Conservation (phyloP, 176 grass and related monocot species). For the Sorghum bicolor region DNA sequence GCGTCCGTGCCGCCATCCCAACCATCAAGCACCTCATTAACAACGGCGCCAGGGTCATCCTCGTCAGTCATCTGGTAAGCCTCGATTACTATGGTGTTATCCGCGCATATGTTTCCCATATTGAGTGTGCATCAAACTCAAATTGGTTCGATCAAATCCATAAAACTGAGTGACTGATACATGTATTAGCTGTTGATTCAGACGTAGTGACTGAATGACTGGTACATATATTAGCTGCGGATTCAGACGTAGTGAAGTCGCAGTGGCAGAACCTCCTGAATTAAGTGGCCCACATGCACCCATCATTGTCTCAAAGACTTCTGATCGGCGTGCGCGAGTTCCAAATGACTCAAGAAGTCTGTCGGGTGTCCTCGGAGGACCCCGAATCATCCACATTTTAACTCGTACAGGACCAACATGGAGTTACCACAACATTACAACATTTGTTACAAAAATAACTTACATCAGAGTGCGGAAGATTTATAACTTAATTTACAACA, state of each 20-base stretch:
- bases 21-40: constrained; percentile 41
- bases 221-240: not conserved
- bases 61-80: constrained; percentile 44
- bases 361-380: too few species aligned
- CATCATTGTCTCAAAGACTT: too few species aligned
- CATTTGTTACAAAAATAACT: too few species aligned
- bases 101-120: not conserved
- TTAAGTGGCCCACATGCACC: not conserved
- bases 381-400: too few species aligned
- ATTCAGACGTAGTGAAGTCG: not conserved
- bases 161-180: not conserved
- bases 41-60: constrained; percentile 43
- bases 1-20: constrained; percentile 38
- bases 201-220: not conserved
- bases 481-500: too few species aligned
- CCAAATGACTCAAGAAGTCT: too few species aligned
- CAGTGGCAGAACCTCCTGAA: not conserved
- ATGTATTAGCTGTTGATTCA: not conserved
- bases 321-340: too few species aligned
- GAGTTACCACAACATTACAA: too few species aligned
- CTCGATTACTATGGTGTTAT: too few species aligned
- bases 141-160: not conserved
- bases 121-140: not conserved
- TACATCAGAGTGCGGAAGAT: too few species aligned
- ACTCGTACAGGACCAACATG: too few species aligned